Evolutionary conservation across 192 early-diverging fungal species (phyloP).

Genomic region (Linnemannia schmuckeri): DNA sequence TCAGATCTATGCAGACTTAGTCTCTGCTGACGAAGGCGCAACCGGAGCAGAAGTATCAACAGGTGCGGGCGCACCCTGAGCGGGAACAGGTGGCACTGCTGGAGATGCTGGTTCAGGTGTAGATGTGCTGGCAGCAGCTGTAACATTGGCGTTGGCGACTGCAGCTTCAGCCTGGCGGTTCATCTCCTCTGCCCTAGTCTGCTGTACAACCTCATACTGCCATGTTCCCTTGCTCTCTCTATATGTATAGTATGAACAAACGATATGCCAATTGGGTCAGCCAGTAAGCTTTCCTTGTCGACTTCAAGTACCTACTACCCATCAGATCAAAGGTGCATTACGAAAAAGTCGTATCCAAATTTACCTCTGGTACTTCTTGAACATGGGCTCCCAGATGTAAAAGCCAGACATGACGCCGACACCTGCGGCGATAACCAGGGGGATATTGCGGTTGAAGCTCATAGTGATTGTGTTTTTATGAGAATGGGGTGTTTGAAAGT

Average conservation of each 20-base stretch:
- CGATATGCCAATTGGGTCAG: not conserved
- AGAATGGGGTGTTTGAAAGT: not conserved
- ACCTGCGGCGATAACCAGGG: constrained; percentile 30
- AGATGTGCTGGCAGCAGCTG: not conserved
- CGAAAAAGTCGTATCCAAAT: not conserved
- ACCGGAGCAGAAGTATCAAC: not conserved
- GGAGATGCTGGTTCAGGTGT: not conserved
- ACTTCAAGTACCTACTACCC: not conserved
- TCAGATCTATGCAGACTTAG: not conserved
- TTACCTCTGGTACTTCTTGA: constrained; percentile 52
- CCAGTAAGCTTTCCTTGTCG: not conserved
- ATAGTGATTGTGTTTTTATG: constrained; percentile 4
- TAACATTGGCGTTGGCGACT: constrained; percentile 9
- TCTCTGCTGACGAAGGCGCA: not conserved
- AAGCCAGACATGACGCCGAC: constrained; percentile 49
- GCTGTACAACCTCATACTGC: constrained; percentile 50
- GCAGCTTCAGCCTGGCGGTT: constrained; percentile 27
- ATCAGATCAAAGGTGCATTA: not conserved
- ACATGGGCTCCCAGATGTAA: constrained; percentile 52
- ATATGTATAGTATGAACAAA: not conserved
- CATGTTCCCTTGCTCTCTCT: constrained; percentile 56
- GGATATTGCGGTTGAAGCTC: constrained; percentile 45
- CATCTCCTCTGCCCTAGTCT: constrained; percentile 45
- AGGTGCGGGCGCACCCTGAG: not conserved
- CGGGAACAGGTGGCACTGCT: not conserved